Evolutionary conservation across 768 basidiomycete genomes (phyloP).

Genomic region (Termitomyces sp.): DNA sequence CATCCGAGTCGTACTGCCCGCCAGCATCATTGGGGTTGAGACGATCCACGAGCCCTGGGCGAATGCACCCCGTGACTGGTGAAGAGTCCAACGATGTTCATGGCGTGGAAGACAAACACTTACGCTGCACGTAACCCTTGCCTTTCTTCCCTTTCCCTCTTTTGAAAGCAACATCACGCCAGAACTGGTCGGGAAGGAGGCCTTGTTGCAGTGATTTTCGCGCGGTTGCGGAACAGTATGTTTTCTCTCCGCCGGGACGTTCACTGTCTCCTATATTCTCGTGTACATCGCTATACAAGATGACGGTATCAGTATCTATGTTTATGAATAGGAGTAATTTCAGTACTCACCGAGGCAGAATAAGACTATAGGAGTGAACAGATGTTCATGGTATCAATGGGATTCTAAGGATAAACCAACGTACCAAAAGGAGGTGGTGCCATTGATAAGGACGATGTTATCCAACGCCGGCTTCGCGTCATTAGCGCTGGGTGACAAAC

Average conservation of each 20-base stretch:
- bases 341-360: conserved; percentile 33
- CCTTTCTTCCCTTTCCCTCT: conserved; percentile 35
- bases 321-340: neutral
- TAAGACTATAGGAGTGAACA: conserved; percentile 29
- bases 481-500: neutral
- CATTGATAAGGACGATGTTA: conserved; percentile 46
- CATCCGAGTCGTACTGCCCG: conserved; percentile 57
- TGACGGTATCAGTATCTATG: neutral
- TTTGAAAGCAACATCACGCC: conserved; percentile 42
- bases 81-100: neutral
- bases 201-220: conserved; percentile 37
- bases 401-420: conserved; percentile 8
- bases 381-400: no score
- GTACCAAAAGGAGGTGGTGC: conserved; percentile 38
- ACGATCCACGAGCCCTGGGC: conserved; percentile 33
- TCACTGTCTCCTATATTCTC: conserved; percentile 51
- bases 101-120: conserved; percentile 11
- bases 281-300: conserved; percentile 28
- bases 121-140: conserved; percentile 39
- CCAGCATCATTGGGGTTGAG: conserved; percentile 43
- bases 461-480: conserved; percentile 28
- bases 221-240: conserved; percentile 44
- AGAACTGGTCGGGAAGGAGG: conserved; percentile 39
- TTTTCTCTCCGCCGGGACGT: conserved; percentile 46
- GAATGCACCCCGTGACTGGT: conserved; percentile 53